A percentile compares a stretch with the other conserved stretches of the same genome.
Evolutionary conservation across 2,329 filamentous ascomycete genomes (phyloP).

Genomic region (Trichoderma gracile): DNA sequence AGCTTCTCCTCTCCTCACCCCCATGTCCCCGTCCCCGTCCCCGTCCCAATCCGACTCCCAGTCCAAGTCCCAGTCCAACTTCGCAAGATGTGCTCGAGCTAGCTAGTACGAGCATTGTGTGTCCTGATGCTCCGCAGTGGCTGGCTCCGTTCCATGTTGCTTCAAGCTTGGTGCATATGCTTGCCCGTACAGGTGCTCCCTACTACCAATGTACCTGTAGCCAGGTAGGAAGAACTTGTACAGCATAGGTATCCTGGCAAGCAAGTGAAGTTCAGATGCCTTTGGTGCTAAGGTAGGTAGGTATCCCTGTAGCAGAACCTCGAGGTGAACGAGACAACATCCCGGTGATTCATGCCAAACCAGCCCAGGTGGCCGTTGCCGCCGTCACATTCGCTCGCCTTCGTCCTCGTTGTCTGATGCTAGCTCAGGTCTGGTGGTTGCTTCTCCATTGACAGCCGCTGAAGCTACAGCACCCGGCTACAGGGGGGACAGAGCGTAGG

Average conservation of each 20-base stretch:
- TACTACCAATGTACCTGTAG: not conserved
- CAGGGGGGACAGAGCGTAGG: not conserved
- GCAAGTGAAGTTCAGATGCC: too few relatives aligned
- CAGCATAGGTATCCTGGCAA: too few relatives aligned
- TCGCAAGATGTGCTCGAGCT: conserved; percentile 10
- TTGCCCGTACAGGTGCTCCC: not conserved
- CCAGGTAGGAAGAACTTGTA: too few relatives aligned
- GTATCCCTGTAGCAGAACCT: too few relatives aligned
- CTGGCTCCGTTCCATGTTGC: not conserved
- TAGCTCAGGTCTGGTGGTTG: conserved; percentile 13
- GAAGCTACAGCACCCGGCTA: conserved; percentile 10
- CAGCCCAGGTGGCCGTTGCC: not conserved
- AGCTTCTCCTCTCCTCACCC: not conserved
- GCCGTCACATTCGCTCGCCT: too few relatives aligned
- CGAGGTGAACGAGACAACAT: not conserved
- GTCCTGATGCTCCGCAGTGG: not conserved
- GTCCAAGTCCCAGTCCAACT: not conserved
- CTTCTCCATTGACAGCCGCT: conserved; percentile 14
- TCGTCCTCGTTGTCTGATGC: not conserved
- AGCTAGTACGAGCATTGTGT: not conserved
- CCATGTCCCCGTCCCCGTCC: too few relatives aligned
- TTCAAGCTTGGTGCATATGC: not conserved
- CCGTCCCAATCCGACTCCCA: not conserved
- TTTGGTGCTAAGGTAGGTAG: too few relatives aligned
- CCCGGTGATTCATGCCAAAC: not conserved